Evolutionary conservation across 306 rosid species (phyloP).

Genomic region (Pterocarpus macrocarpus): DNA sequence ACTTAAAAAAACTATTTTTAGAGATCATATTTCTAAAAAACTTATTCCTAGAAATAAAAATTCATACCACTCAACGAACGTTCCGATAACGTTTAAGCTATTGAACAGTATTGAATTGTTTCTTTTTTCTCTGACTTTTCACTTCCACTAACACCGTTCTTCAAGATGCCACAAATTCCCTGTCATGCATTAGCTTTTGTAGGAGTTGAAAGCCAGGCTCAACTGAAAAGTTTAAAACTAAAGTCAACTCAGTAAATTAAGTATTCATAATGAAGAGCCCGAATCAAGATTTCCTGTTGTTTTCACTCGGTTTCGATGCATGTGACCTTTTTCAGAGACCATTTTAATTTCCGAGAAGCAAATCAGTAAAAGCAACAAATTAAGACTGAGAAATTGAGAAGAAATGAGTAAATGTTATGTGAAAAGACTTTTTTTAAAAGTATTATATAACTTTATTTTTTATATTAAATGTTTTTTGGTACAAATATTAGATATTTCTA

Average conservation of each 20-base stretch:
- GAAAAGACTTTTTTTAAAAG: neutral
- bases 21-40: no score
- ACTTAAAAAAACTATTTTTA: no score
- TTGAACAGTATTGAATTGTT: slow-evolving; percentile 28
- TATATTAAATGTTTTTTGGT: neutral
- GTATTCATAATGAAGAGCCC: neutral
- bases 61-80: no score
- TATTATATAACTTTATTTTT: neutral
- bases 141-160: slow-evolving; percentile 40
- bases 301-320: slow-evolving; percentile 13
- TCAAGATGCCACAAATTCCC: slow-evolving; percentile 5
- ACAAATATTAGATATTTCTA: no score
- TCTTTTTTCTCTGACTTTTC: slow-evolving; percentile 18
- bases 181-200: slow-evolving; percentile 13
- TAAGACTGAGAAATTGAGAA: neutral
- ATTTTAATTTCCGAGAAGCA: neutral
- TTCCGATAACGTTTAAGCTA: neutral
- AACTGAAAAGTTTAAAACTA: slow-evolving; percentile 18
- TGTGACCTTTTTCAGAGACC: slow-evolving; percentile 16
- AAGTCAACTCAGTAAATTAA: slow-evolving; percentile 46
- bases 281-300: neutral
- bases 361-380: neutral
- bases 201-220: slow-evolving; percentile 17
- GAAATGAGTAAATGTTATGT: neutral
- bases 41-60: no score